Base-by-base conservation (phyloP, 169 alveolate genomes). In the Plasmodium reichenowi region DNA sequence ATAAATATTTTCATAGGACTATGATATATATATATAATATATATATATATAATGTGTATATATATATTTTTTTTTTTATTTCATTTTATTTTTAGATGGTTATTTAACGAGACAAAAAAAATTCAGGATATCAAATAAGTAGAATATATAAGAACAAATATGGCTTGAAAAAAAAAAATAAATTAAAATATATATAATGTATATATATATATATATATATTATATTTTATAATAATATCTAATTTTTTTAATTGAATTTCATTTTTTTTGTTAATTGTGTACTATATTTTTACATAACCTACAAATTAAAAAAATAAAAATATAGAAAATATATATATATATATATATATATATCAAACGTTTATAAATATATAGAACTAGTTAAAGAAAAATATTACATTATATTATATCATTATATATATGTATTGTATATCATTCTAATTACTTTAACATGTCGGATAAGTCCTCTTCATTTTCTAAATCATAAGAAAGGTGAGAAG, bases 231-330 rank as follows among this genome's bases (percentile, higher is more conserved):
- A 38, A 38, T 38, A 38, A 38, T 38, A 38, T 38, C 47, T 38
- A 9, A 38, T 38, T 38, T 26, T 26, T 38, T 38, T 38, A 38
- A 38, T 38, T 38, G 0, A 10, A 3, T 52, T 52, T 59, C 20
- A 13, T 52, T 52, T 43, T 43, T 8, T 54, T 72, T 26, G 24
- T 72, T 54, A 76, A 75, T 64, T 66, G 58, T 76, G 64, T 22
- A 76, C 75, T 12, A 64, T 76, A 26, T 76, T 76, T 76, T 76
- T 76, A 24, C 89, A 76, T 68, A 76, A 29, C 89, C 89, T 76
- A 43, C 64, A 76, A 76, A 20, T 71, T 43, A 17, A 62, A 26
- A 26, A 26, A 52, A 56, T 52, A 9, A 9, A 70, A 63, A 2
- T 24, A 64, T 63, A 67, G 32, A 47, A 75, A 22, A 20, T 20